phyloP scores from a whole-genome alignment of 1,284 basidiomycete genomes.

The Mycosarcoma maydis region DNA sequence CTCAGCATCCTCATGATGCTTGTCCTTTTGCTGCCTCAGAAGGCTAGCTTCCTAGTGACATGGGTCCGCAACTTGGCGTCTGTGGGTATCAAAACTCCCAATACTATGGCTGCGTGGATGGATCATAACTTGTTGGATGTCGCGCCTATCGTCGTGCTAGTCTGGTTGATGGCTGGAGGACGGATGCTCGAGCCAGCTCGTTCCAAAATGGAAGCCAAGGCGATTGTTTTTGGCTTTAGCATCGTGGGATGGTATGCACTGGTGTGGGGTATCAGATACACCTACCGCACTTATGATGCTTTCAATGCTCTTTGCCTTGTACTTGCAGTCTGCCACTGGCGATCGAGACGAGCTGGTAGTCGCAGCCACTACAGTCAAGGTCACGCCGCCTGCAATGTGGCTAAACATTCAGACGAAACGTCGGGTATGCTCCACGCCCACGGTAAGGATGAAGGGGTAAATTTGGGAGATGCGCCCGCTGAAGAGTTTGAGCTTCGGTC shows the following conservation, averaged over 20 bases:
- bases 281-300: constrained; percentile 43
- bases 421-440: constrained; percentile 16
- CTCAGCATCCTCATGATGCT: constrained; percentile 75
- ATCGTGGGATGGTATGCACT: constrained; percentile 33
- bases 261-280: constrained; percentile 49
- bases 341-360: constrained; percentile 17
- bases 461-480: neutral
- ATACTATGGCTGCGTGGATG: constrained; percentile 43
- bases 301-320: constrained; percentile 29
- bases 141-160: constrained; percentile 74
- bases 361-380: neutral
- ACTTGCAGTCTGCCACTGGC: constrained; percentile 33
- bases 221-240: constrained; percentile 24
- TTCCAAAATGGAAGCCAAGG: constrained; percentile 12
- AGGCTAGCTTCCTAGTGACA: constrained; percentile 81
- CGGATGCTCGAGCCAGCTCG: constrained; percentile 35
- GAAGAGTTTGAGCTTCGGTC: constrained; percentile 18
- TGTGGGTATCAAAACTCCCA: constrained; percentile 65
- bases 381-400: neutral
- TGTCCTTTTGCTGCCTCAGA: constrained; percentile 85
- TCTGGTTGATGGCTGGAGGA: constrained; percentile 52
- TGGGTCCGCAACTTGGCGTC: constrained; percentile 80
- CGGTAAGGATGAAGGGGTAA: neutral
- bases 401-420: constrained; percentile 25
- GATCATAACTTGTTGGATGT: constrained; percentile 79